These are phyloP conservation scores for Sextonia rubra DNA, from an alignment of 164 flowering plant genomes.

Conservation along the genomic window DNA sequence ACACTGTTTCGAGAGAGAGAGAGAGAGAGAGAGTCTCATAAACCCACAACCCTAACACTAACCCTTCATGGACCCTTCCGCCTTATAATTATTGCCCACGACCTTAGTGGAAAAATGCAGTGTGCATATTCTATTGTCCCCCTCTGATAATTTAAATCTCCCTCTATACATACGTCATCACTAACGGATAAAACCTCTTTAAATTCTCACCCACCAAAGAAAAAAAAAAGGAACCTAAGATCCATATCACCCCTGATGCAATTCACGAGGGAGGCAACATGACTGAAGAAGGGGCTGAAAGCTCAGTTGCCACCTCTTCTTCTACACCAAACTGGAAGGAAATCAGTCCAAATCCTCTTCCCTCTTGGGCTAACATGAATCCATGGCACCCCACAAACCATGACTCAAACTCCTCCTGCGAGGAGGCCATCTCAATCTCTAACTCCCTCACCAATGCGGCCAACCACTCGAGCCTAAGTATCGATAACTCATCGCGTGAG, in stretches of 20 bases:
- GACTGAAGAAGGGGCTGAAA: constrained; percentile 47
- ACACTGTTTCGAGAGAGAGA: neutral
- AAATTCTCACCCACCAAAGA: constrained; percentile 19
- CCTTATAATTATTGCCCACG: constrained; percentile 46
- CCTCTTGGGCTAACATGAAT: constrained; percentile 24
- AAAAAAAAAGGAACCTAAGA: constrained; percentile 1
- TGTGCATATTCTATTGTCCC: constrained; percentile 57
- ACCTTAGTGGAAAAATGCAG: constrained; percentile 42
- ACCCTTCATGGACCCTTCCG: constrained; percentile 3
- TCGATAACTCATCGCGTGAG: constrained; percentile 30
- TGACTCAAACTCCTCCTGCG: constrained; percentile 42
- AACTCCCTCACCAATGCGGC: constrained; percentile 48
- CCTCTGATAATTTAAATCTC: constrained; percentile 21
- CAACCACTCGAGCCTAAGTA: constrained; percentile 41
- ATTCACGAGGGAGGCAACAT: constrained; percentile 17
- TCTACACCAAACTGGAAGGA: constrained; percentile 44
- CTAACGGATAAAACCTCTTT: constrained; percentile 30
- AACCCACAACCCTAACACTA: neutral
- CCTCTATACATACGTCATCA: constrained; percentile 21
- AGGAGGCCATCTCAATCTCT: constrained; percentile 53
- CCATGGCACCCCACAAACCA: constrained; percentile 38
- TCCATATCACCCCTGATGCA: neutral
- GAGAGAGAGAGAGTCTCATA: neutral
- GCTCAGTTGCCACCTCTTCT: constrained; percentile 43
- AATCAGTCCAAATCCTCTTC: constrained; percentile 28